phyloP scores from a whole-genome alignment of 202 grass and related monocot genomes.

The Zoysia matrella region DNA sequence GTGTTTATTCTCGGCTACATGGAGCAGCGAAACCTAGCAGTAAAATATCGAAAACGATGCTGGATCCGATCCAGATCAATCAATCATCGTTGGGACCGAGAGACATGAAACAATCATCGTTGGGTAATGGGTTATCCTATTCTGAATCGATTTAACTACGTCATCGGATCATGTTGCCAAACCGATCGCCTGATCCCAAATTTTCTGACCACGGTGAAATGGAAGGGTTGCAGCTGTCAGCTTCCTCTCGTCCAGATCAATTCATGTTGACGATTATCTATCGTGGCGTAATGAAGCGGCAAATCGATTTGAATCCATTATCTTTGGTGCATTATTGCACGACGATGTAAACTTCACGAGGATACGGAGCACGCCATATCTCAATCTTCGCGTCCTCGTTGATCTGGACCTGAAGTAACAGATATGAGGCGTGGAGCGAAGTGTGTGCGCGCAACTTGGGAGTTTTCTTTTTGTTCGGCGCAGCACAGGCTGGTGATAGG shows the following conservation, averaged over 20 bases:
- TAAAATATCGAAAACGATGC: not conserved
- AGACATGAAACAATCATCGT: not conserved
- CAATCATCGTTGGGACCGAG: not conserved
- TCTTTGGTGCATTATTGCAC: constrained; percentile 6
- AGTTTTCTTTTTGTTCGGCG: too few species aligned
- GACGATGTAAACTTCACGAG: not conserved
- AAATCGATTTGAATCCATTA: not conserved
- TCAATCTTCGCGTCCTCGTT: not conserved
- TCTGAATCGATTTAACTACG: not conserved
- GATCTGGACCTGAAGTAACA: too few species aligned
- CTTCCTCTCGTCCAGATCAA: not conserved
- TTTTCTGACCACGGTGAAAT: not conserved
- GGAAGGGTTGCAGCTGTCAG: not conserved
- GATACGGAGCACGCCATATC: constrained; percentile 3
- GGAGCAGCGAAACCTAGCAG: not conserved
- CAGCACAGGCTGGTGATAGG: too few species aligned
- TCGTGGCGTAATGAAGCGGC: not conserved
- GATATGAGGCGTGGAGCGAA: too few species aligned
- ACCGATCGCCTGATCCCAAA: not conserved
- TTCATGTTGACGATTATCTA: too few species aligned
- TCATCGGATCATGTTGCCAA: not conserved
- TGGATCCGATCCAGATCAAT: not conserved
- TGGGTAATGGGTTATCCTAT: not conserved
- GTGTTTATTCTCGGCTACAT: not conserved
- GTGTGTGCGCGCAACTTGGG: too few species aligned